Conservation (phyloP, 257 asterid genomes). For the Scutellaria barbata region DNA sequence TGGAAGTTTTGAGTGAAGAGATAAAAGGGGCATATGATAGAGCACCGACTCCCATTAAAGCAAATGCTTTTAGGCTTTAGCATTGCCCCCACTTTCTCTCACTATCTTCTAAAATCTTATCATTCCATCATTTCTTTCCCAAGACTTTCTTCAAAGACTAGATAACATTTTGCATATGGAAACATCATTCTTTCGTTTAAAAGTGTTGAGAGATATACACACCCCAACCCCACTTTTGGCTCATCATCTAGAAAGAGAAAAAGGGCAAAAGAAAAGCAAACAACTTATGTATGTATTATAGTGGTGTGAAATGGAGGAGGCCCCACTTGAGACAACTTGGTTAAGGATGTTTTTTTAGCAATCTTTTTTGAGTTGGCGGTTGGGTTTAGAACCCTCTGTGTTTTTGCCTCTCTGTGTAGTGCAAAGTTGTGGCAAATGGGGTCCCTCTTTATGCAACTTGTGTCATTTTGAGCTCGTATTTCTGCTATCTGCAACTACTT, state of each 20-base stretch:
- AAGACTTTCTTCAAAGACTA: constrained; percentile 36
- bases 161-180: constrained; percentile 32
- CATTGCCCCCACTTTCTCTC: constrained; percentile 19
- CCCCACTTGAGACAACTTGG: constrained; percentile 38
- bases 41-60: constrained; percentile 48
- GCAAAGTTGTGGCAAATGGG: constrained; percentile 44
- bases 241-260: constrained; percentile 32
- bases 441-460: neutral
- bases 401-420: constrained; percentile 22
- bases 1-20: constrained; percentile 21
- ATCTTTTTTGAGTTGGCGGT: constrained; percentile 20
- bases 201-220: constrained; percentile 39
- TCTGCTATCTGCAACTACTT: too few relatives aligned
- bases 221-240: constrained; percentile 30
- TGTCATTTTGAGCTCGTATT: too few relatives aligned
- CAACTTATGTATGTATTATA: neutral
- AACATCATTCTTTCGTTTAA: constrained; percentile 48
- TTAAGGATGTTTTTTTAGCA: constrained; percentile 34
- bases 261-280: neutral
- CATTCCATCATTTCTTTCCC: constrained; percentile 38
- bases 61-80: constrained; percentile 24
- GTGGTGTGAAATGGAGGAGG: constrained; percentile 29
- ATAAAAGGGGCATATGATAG: constrained; percentile 30
- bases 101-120: constrained; percentile 24
- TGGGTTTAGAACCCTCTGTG: neutral